Evolutionary conservation across 305 asterid genomes (phyloP).

Genomic region (Solanum aculeatissimum): DNA sequence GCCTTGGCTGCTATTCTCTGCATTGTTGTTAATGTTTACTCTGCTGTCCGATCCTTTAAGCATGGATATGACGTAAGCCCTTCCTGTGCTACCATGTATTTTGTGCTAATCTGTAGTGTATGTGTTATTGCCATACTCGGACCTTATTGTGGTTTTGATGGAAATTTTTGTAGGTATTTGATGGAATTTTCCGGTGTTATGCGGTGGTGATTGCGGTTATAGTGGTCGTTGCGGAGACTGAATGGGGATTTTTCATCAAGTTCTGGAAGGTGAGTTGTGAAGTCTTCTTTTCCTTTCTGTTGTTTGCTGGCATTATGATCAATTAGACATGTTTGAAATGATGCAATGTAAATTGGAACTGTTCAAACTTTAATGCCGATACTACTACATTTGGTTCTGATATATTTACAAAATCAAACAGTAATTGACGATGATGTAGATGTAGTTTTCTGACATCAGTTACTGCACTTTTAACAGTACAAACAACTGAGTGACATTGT

Average conservation of each 20-base stretch:
- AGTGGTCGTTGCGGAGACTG: constrained; percentile 82
- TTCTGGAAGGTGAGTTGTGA: constrained; percentile 52
- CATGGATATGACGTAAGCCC: constrained; percentile 58
- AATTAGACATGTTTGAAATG: background rate
- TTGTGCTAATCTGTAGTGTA: background rate
- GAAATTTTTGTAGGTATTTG: constrained; percentile 45
- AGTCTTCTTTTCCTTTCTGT: background rate
- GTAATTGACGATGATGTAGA: background rate
- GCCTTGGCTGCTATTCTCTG: constrained; percentile 62
- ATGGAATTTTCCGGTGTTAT: constrained; percentile 93
- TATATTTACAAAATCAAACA: background rate
- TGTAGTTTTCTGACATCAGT: background rate
- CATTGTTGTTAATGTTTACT: constrained; percentile 69
- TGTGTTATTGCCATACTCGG: background rate
- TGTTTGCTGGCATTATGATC: background rate
- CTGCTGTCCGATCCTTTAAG: constrained; percentile 68
- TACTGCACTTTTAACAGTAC: background rate
- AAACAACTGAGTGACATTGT: background rate
- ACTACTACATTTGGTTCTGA: background rate
- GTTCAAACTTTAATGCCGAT: background rate
- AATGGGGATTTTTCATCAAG: constrained; percentile 63
- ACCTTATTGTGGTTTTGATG: background rate
- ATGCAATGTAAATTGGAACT: background rate
- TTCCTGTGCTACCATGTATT: background rate
- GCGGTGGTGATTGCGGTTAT: constrained; percentile 61